Base-by-base conservation (phyloP, 495 filamentous ascomycete genomes). In the Talaromyces wortmannii region DNA sequence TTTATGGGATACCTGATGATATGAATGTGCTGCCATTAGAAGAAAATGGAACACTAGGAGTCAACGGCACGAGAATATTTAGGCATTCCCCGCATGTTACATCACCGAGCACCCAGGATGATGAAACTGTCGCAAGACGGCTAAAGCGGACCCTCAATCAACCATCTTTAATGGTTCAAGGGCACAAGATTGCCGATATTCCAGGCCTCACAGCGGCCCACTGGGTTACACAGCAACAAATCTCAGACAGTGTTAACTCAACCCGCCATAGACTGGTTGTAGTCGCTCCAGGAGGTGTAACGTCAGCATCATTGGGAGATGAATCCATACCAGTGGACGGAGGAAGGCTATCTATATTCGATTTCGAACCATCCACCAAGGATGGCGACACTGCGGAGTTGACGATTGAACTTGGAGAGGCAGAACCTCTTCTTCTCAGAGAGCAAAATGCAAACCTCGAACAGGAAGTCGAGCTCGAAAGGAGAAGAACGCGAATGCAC, bases 261-360 rank as follows among this genome's bases (percentile, higher is more conserved):
- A 31, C 6, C 4, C 23, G 16, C 36, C 63, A 61, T 61, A 78
- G 90, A 44, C 72, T 94, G 40, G 75, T 92, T 23, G 79, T 88
- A 44, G 86, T 87, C 52, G 90, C 90, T 11, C 86, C 87, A 31
- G 90, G 90, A 42, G 84, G 89, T 10, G 78, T 87, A 29, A 81
- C 79, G 6, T 73, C 78, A 18, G 72, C 77, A 11, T 74, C 78
- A 4, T 78, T 82, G 33, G 89, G 88, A 48, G 82, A 89, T 54
- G 89, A 91, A 59, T 85, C 81, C 18, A 82, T 92, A 18, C 85
- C 89, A 54, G 80, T 92, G n/a, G 89, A 92, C 59, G 89, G 90
- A 23, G 90, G 90, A 16, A 79, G 90, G 59, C 71, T 95, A n/a
- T 79, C 84, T 10, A 67, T 95, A 7, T 70, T 92, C 48, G 90